Conservation (phyloP, 768 basidiomycete genomes). For the Plicaturopsis crispa region DNA sequence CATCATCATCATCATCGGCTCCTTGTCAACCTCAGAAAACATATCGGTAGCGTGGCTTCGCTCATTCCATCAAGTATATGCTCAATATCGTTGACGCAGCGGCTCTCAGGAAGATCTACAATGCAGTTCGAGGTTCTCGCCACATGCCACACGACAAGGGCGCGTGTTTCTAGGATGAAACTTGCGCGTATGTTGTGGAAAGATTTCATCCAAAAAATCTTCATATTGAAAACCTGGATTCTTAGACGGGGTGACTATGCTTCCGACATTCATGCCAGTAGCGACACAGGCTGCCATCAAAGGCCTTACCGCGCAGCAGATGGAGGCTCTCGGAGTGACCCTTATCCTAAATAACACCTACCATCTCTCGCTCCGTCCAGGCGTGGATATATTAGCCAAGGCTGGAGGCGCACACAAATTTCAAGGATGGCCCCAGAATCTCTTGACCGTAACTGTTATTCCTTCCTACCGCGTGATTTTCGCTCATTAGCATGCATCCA, state of each 20-base stretch:
- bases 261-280: constrained; percentile 92
- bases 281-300: constrained; percentile 92
- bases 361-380: constrained; percentile 83
- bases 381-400: constrained; percentile 61
- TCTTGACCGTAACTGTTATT: constrained; percentile 58
- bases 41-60: no score
- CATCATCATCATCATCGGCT: no score
- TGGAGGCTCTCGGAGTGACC: constrained; percentile 73
- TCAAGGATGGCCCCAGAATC: constrained; percentile 82
- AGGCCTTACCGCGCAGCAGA: constrained; percentile 80
- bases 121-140: constrained; percentile 85
- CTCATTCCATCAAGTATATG: no score
- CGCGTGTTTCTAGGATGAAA: constrained; percentile 80
- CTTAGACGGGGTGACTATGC: constrained; percentile 70
- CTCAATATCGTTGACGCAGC: neutral
- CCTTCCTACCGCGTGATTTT: constrained; percentile 1
- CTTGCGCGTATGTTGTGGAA: constrained; percentile 54
- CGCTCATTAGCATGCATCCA: constrained; percentile 17
- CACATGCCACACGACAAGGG: constrained; percentile 72
- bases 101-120: neutral
- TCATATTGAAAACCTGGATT: constrained; percentile 4
- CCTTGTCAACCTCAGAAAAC: no score
- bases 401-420: constrained; percentile 86
- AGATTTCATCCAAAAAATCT: constrained; percentile 4
- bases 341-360: constrained; percentile 89